Conservation (phyloP, 2,329 filamentous ascomycete species). For the Stachybotrys elegans region DNA sequence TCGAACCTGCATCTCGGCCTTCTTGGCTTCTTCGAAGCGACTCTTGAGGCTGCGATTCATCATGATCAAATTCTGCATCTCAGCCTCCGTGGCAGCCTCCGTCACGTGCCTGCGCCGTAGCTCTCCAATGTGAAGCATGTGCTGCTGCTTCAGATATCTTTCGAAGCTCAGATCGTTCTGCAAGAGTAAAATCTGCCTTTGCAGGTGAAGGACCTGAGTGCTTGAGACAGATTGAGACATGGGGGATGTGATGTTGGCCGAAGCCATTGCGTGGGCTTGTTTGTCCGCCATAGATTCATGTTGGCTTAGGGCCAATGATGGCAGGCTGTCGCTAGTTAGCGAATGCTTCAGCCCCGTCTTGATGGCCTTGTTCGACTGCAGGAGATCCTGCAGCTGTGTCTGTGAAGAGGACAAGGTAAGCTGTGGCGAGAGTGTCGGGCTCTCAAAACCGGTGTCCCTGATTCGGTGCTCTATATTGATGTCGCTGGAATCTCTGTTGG, state of each 20-base stretch:
- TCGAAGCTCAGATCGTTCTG: slow-evolving; percentile 82
- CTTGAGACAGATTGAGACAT: slow-evolving; percentile 25
- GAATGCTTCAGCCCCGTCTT: slow-evolving; percentile 52
- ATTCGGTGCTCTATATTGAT: slow-evolving; percentile 23
- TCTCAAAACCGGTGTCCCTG: slow-evolving; percentile 43
- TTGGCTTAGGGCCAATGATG: slow-evolving; percentile 46
- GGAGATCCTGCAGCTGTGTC: slow-evolving; percentile 54
- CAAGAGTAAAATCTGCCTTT: slow-evolving; percentile 69
- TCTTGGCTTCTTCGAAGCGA: slow-evolving; percentile 68
- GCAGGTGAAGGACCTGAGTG: slow-evolving; percentile 50
- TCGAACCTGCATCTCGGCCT: slow-evolving; percentile 62
- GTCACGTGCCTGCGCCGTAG: slow-evolving; percentile 69
- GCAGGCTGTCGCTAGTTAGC: slow-evolving; percentile 52
- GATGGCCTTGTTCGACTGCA: slow-evolving; percentile 54
- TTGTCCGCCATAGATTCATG: slow-evolving; percentile 41
- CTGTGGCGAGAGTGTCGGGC: slow-evolving; percentile 56
- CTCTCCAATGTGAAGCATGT: slow-evolving; percentile 75
- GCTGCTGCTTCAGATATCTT: slow-evolving; percentile 77
- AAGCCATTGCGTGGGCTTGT: slow-evolving; percentile 19
- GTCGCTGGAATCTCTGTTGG: slow-evolving; percentile 41
- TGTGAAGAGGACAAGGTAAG: slow-evolving; percentile 43
- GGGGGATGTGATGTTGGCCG: slow-evolving; percentile 19
- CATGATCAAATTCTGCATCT: slow-evolving; percentile 76
- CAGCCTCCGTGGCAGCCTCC: slow-evolving; percentile 73
- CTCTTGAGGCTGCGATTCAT: slow-evolving; percentile 69